These are phyloP conservation scores for Eucalyptus microcorys DNA, from an alignment of 345 rosid genomes.

Conservation along the genomic window DNA sequence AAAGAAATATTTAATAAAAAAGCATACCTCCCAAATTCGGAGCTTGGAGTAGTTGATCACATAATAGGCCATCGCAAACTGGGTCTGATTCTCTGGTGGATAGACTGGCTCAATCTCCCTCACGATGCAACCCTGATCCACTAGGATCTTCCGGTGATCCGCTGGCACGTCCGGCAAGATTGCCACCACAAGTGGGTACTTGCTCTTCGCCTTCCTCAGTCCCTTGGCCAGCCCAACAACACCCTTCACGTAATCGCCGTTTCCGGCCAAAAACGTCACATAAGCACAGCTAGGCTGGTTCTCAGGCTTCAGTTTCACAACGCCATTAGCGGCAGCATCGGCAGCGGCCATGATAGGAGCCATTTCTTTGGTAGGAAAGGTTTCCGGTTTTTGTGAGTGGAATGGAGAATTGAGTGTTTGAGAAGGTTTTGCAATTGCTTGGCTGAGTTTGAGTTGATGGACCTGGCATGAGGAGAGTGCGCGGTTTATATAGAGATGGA, in stretches of 20 bases:
- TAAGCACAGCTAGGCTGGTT: slow-evolving; percentile 7
- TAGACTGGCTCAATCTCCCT: slow-evolving; percentile 22
- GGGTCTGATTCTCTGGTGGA: slow-evolving; percentile 6
- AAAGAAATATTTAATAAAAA: background rate
- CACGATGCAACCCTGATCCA: slow-evolving; percentile 15
- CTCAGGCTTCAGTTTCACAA: background rate
- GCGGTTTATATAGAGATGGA: background rate
- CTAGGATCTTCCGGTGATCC: slow-evolving; percentile 18
- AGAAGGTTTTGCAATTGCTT: background rate
- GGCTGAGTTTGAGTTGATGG: background rate
- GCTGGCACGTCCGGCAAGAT: slow-evolving; percentile 23
- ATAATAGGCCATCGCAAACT: background rate
- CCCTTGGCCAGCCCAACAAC: slow-evolving; percentile 37
- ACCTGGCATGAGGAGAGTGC: background rate
- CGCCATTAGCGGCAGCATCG: background rate
- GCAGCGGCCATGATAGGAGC: background rate
- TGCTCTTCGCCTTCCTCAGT: slow-evolving; percentile 15
- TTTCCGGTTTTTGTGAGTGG: background rate
- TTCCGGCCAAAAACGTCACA: slow-evolving; percentile 11
- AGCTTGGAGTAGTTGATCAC: slow-evolving; percentile 36
- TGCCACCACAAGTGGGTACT: slow-evolving; percentile 24
- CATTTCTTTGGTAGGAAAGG: background rate
- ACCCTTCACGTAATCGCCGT: slow-evolving; percentile 21
- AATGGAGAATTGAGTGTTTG: background rate
- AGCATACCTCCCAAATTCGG: slow-evolving; percentile 25